Evolutionary conservation across 805 yeast species (phyloP).

Genomic region (Metschnikowia proteae): DNA sequence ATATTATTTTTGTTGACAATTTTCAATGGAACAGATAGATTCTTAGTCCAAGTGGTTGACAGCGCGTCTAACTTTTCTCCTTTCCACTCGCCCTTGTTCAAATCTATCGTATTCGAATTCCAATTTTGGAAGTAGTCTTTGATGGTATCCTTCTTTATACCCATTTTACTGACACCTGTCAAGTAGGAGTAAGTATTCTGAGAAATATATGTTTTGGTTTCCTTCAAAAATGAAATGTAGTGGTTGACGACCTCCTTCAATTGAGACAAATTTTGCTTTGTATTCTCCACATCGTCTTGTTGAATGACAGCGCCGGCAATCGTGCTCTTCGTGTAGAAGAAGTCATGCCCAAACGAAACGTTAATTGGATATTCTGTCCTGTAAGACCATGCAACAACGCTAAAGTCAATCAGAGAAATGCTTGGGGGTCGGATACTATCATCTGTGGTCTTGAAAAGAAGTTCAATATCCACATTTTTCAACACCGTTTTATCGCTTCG

Average conservation of each 20-base stretch:
- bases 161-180: constrained; percentile 35
- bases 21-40: constrained; percentile 40
- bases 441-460: constrained; percentile 27
- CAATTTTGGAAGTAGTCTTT: constrained; percentile 34
- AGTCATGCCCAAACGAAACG: constrained; percentile 37
- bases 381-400: constrained; percentile 40
- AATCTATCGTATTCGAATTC: constrained; percentile 6
- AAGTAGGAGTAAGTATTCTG: constrained; percentile 34
- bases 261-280: constrained; percentile 32
- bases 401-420: constrained; percentile 32
- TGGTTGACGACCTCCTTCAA: constrained; percentile 34
- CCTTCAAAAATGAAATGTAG: constrained; percentile 34
- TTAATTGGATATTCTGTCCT: constrained; percentile 41
- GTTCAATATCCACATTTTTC: constrained; percentile 23
- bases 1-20: constrained; percentile 41
- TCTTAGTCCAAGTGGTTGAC: constrained; percentile 30
- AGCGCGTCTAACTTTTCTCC: constrained; percentile 21
- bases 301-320: constrained; percentile 16
- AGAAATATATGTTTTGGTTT: constrained; percentile 30
- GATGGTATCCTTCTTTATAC: constrained; percentile 39
- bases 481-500: constrained; percentile 23
- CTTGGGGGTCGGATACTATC: constrained; percentile 29
- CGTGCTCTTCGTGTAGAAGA: constrained; percentile 33
- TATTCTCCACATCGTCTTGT: constrained; percentile 28
- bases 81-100: constrained; percentile 28